A percentile compares a stretch with the other conserved stretches of the same genome.
These are phyloP conservation scores for Umbelopsis isabellina DNA, from an alignment of 192 early-diverging fungal genomes.

Conservation along the genomic window DNA sequence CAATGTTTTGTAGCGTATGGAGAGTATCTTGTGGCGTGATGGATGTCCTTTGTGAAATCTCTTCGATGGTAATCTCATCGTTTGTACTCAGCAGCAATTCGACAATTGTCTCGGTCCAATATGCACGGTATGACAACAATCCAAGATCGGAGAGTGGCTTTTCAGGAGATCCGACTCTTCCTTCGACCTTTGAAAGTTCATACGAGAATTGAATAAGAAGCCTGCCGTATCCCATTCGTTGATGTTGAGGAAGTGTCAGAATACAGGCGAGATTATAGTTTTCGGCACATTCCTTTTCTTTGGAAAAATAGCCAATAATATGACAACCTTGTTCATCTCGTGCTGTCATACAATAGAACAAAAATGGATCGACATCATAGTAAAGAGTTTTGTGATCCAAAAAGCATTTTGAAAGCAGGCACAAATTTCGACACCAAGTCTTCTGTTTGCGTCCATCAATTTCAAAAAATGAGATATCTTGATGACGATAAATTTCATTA, in stretches of 20 bases:
- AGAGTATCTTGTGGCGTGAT: constrained; percentile 91
- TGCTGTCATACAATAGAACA: constrained; percentile 95
- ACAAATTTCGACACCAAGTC: constrained; percentile 93
- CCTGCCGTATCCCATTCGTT: constrained; percentile 94
- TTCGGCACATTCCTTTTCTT: constrained; percentile 96
- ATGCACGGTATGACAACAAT: constrained; percentile 91
- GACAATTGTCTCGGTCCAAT: constrained; percentile 92
- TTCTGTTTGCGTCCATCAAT: constrained; percentile 96
- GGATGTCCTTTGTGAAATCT: constrained; percentile 82
- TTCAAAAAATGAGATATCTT: constrained; percentile 94
- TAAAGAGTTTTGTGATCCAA: constrained; percentile 99
- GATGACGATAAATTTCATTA: constrained; percentile 97
- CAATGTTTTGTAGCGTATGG: constrained; percentile 87
- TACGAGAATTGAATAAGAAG: constrained; percentile 97
- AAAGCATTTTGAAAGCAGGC: constrained; percentile 94
- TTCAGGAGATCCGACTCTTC: constrained; percentile 93
- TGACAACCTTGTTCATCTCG: constrained; percentile 87
- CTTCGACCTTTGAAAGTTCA: constrained; percentile 93
- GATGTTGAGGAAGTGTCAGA: constrained; percentile 95
- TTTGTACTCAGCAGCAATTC: constrained; percentile 63
- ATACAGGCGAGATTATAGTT: constrained; percentile 99
- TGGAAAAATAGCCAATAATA: constrained; percentile 98
- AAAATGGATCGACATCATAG: constrained; percentile 98
- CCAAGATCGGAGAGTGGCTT: constrained; percentile 98
- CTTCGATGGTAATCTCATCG: constrained; percentile 88